Percentiles rank a stretch among this genome's conserved stretches.
These are phyloP conservation scores for Tagetes patula DNA, from an alignment of 129 eudicot genomes.

Conservation along the genomic window DNA sequence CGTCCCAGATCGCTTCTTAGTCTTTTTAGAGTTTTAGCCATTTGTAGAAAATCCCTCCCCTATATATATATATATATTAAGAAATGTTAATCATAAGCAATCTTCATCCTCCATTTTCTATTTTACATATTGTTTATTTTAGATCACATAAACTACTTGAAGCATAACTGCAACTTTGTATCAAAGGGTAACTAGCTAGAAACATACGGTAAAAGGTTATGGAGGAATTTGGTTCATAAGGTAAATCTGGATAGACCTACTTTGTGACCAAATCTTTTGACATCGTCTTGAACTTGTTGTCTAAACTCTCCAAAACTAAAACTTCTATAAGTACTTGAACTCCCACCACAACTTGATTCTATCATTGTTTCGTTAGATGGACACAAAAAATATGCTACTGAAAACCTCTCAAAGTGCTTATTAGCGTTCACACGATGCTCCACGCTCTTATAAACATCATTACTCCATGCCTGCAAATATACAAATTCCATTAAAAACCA, in stretches of 20 bases:
- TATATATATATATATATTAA: no score
- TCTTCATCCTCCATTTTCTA: no score
- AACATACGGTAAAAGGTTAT: background rate
- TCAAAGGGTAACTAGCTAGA: no score
- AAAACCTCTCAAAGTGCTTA: conserved; percentile 56
- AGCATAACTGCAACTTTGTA: background rate
- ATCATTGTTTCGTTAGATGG: conserved; percentile 65
- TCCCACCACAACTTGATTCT: conserved; percentile 39
- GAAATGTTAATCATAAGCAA: no score
- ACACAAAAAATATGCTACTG: conserved; percentile 77
- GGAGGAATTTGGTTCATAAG: background rate
- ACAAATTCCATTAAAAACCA: background rate
- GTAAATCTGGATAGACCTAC: conserved; percentile 78
- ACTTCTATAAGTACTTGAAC: conserved; percentile 41
- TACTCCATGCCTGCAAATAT: conserved; percentile 84
- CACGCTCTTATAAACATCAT: conserved; percentile 70
- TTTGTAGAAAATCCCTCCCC: no score
- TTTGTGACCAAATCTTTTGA: conserved; percentile 57
- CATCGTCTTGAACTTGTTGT: conserved; percentile 78
- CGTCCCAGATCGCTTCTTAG: no score
- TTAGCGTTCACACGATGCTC: conserved; percentile 79
- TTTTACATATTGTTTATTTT: no score
- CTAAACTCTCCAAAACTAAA: conserved; percentile 73
- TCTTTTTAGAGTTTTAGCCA: no score
- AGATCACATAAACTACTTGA: background rate